phyloP scores from a whole-genome alignment of 192 early-diverging fungal genomes.

The Martensiomyces pterosporus region DNA sequence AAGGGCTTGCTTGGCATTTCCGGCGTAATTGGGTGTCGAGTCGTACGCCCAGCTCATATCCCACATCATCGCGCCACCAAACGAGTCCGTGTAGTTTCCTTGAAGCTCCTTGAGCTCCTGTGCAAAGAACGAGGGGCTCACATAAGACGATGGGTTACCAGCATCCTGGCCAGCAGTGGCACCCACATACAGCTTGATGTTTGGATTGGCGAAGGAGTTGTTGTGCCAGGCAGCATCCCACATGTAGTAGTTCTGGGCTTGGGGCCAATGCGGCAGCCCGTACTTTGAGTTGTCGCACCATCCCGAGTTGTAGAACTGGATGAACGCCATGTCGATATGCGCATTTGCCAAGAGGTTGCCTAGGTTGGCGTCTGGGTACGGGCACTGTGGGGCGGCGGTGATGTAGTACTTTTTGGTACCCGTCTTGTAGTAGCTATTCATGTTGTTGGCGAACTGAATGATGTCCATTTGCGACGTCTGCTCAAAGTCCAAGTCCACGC shows the following conservation, averaged over 20 bases:
- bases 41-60: slow-evolving; percentile 50
- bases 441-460: slow-evolving; percentile 54
- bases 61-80: slow-evolving; percentile 75
- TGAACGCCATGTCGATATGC: slow-evolving; percentile 64
- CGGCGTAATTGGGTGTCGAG: slow-evolving; percentile 42
- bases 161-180: slow-evolving; percentile 52
- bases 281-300: slow-evolving; percentile 55
- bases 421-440: slow-evolving; percentile 54
- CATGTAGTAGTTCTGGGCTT: slow-evolving; percentile 52
- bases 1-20: slow-evolving; percentile 42
- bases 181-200: slow-evolving; percentile 57
- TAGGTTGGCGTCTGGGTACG: slow-evolving; percentile 66
- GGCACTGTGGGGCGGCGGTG: slow-evolving; percentile 71
- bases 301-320: slow-evolving; percentile 78
- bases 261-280: slow-evolving; percentile 41
- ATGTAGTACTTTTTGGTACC: slow-evolving; percentile 54
- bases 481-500: slow-evolving; percentile 71
- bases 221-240: slow-evolving; percentile 58
- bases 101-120: slow-evolving; percentile 37
- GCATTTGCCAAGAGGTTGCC: slow-evolving; percentile 53
- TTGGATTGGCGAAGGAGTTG: slow-evolving; percentile 51
- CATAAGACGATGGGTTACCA: slow-evolving; percentile 49
- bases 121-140: slow-evolving; percentile 42
- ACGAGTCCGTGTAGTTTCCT: slow-evolving; percentile 38
- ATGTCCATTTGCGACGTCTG: slow-evolving; percentile 55